Conservation (phyloP, 2,329 filamentous ascomycete genomes). For the Trichoderma brevicompactum region DNA sequence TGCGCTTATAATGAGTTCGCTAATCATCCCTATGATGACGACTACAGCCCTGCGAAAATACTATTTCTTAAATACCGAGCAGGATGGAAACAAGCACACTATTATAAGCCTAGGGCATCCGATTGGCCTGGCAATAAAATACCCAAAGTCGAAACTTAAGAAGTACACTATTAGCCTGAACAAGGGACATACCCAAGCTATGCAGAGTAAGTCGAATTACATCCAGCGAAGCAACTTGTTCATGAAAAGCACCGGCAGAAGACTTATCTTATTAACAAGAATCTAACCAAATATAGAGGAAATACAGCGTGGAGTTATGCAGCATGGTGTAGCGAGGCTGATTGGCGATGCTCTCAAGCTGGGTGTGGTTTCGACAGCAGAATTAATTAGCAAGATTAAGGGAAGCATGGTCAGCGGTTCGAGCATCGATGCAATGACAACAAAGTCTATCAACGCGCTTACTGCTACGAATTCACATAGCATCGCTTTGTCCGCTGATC, state of each 20-base stretch:
- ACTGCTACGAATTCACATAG: background rate
- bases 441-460: slow-evolving; percentile 18
- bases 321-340: slow-evolving; percentile 23
- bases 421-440: slow-evolving; percentile 14
- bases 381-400: slow-evolving; percentile 24
- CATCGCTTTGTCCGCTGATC: background rate
- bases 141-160: slow-evolving; percentile 5
- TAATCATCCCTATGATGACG: background rate
- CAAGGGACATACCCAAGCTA: slow-evolving; percentile 19
- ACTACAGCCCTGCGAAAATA: slow-evolving; percentile 18
- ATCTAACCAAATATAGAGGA: background rate
- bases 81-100: slow-evolving; percentile 13
- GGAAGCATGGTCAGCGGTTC: slow-evolving; percentile 22
- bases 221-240: background rate
- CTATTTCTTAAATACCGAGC: slow-evolving; percentile 15
- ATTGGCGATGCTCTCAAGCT: slow-evolving; percentile 26
- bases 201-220: slow-evolving; percentile 25
- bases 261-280: background rate
- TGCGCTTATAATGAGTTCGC: no score
- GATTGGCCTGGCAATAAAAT: slow-evolving; percentile 14
- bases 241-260: background rate
- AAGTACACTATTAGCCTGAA: slow-evolving; percentile 19
- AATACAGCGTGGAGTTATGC: slow-evolving; percentile 26
- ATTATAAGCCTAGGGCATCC: slow-evolving; percentile 28
- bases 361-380: slow-evolving; percentile 26